A percentile compares a stretch with the other conserved stretches of the same genome.
Evolutionary conservation across 345 rosid genomes (phyloP).

Genomic region (Draba incana): DNA sequence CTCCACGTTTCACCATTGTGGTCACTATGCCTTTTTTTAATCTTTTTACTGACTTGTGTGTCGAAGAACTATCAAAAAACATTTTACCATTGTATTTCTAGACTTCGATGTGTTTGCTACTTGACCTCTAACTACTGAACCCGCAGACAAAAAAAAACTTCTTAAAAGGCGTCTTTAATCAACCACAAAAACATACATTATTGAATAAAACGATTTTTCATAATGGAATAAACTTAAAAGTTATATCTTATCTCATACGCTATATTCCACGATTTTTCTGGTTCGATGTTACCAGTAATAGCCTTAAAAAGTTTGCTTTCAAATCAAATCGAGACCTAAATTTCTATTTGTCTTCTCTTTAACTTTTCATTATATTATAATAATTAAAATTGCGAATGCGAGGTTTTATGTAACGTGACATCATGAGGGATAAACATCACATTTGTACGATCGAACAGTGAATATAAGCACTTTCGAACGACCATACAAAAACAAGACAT

Average conservation of each 20-base stretch:
- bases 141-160: no score
- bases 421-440: not conserved
- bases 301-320: slow-evolving; percentile 32
- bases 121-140: no score
- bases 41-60: no score
- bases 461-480: slow-evolving; percentile 29
- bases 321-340: slow-evolving; percentile 46
- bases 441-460: slow-evolving; percentile 21
- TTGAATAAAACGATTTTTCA: not conserved
- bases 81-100: no score
- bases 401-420: slow-evolving; percentile 37
- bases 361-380: not conserved
- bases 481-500: slow-evolving; percentile 31
- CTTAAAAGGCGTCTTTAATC: not conserved
- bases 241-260: not conserved
- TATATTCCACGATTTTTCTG: not conserved
- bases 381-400: slow-evolving; percentile 21
- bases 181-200: not conserved
- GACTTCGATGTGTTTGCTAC: no score
- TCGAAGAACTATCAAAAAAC: no score
- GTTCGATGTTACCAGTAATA: slow-evolving; percentile 15
- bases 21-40: no score
- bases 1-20: no score
- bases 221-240: not conserved
- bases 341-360: slow-evolving; percentile 38